Evolutionary conservation across 495 filamentous ascomycete genomes (phyloP), one percentile per base, ranked within the genome.

Genomic region (Hypoxylon fuscum): DNA sequence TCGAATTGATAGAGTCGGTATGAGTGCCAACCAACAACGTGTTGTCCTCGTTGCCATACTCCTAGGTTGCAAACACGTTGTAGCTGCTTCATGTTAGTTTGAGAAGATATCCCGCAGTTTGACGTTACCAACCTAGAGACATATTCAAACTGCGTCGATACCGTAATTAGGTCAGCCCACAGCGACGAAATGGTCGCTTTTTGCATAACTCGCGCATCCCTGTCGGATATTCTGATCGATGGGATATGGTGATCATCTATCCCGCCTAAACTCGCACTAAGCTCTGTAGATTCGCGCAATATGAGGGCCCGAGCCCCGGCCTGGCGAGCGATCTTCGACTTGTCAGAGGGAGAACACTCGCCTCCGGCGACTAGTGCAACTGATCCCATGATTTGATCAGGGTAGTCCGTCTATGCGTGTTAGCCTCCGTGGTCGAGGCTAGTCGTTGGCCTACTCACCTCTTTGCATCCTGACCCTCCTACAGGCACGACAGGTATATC

Each of bases 31-130:
- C 66, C 6, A 79, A 64, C 60, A 89, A 64, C 18, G 81, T 74
- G 41, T 83, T 85, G 47, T 83, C 76, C 17, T 80, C 79, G 68
- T 87, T 75, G 43, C 86, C 86, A 21, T 68, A 72, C 55, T 85
- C 86, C 38, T 84, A 82, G 61, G 84, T 79, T 5, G 85, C 86
- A 64, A 88, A 75, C 14, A 88, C 81, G 48, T 88, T 87, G 72
- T 77, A 76, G 42, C 74, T 86, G 2, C 73, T 78, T 14, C 71
- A 72, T 35, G 75, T 81, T 52, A 81, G 75, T 17, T 73, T 53
- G 22, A 68, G 35, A 27, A 74, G 66, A 40, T 78, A 38, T 78
- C 72, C 2, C 63, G 69, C 11, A 68, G 64, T 17, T 66, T 67
- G 55, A 85, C 64, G 8, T 74, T 38, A 52, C 56, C 25, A 12